Evolutionary conservation across 805 yeast genomes (phyloP).

Genomic region (Kazachstania martiniae): DNA sequence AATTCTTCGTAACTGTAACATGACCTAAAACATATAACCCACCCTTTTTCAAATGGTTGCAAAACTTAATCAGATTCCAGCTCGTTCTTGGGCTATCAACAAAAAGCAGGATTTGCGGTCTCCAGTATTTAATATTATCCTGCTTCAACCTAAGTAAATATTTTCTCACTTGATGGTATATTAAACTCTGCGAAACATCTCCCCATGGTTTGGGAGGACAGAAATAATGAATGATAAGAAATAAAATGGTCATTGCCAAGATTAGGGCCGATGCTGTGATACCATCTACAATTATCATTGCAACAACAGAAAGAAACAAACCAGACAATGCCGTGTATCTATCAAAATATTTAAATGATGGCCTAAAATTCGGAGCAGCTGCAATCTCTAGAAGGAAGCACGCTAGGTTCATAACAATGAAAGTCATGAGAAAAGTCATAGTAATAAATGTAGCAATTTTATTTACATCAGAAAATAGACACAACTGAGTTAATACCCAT

Average conservation of each 20-base stretch:
- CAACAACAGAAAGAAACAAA: slow-evolving; percentile 52
- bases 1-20: slow-evolving; percentile 51
- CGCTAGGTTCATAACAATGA: slow-evolving; percentile 86
- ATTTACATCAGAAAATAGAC: slow-evolving; percentile 82
- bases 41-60: slow-evolving; percentile 92
- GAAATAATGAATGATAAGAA: slow-evolving; percentile 72
- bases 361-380: slow-evolving; percentile 96
- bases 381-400: slow-evolving; percentile 81
- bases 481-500: slow-evolving; percentile 74
- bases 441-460: slow-evolving; percentile 91
- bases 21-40: slow-evolving; percentile 90
- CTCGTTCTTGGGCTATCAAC: slow-evolving; percentile 88
- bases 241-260: slow-evolving; percentile 50
- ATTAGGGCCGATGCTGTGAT: slow-evolving; percentile 72
- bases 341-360: slow-evolving; percentile 82
- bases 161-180: slow-evolving; percentile 93
- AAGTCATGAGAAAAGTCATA: slow-evolving; percentile 95
- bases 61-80: slow-evolving; percentile 85
- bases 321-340: slow-evolving; percentile 76
- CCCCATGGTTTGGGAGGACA: slow-evolving; percentile 98
- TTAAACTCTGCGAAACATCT: slow-evolving; percentile 89
- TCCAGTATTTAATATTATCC: slow-evolving; percentile 95
- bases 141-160: slow-evolving; percentile 66
- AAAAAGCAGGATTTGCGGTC: slow-evolving; percentile 84
- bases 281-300: slow-evolving; percentile 95